phyloP scores from a whole-genome alignment of 2,329 filamentous ascomycete species.

The Fonsecaea monophora region DNA sequence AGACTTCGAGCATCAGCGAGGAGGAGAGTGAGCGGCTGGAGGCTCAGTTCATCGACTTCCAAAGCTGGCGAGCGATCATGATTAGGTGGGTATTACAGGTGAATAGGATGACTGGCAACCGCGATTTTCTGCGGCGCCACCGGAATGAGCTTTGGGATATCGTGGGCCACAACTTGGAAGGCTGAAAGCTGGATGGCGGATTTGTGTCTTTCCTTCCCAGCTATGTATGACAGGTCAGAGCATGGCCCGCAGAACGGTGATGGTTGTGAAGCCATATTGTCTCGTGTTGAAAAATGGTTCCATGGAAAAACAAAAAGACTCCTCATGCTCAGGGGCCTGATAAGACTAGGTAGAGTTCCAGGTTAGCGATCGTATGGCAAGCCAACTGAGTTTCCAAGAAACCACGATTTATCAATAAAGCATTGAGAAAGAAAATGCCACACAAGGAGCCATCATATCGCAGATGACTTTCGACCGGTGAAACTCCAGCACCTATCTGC shows the following conservation, averaged over 20 bases:
- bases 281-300: too few species aligned
- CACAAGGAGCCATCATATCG: too few species aligned
- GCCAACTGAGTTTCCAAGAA: too few species aligned
- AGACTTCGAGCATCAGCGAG: not conserved
- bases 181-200: not conserved
- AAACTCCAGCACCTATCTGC: too few species aligned
- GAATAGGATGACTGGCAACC: constrained; percentile 8
- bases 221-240: not conserved
- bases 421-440: too few species aligned
- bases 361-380: too few species aligned
- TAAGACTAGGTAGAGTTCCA: too few species aligned
- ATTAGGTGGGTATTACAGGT: not conserved
- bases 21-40: not conserved
- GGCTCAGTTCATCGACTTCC: not conserved
- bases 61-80: not conserved
- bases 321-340: too few species aligned
- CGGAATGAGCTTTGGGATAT: constrained; percentile 25
- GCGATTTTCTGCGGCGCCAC: constrained; percentile 17
- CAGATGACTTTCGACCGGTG: too few species aligned
- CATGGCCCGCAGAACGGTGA: not conserved
- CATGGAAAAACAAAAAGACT: too few species aligned
- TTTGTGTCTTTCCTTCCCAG: not conserved
- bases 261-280: too few species aligned
- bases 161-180: constrained; percentile 7
- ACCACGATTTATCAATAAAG: too few species aligned